Evolutionary conservation across 106 monocot species (phyloP), one percentile per base, ranked within the genome.

Genomic region (Acorus gramineus): DNA sequence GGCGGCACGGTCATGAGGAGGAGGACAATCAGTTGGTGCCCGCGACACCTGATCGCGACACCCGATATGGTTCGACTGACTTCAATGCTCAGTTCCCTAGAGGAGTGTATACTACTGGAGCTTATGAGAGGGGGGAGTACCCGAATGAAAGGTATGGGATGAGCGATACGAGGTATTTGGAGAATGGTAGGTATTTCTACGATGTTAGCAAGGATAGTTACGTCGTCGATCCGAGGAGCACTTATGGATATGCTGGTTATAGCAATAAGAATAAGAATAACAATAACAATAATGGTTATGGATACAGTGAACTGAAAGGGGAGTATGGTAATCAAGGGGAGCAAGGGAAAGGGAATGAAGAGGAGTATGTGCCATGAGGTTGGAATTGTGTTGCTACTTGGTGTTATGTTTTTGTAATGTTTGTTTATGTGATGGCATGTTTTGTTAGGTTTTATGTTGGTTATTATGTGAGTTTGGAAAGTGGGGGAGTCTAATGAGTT

Each of bases 181-280:
- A 79, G 64, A 80, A 84, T 53, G 84, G 84, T 1, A 76, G 43
- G 57, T 84, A 84, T 52, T 80, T 60, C 52, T 80, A 84, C 59
- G 66, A 77, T 65, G 73, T 77, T 8, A 67, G 66, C 14, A 68
- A 53, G 44, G 42, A 72, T 47, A 47, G 61, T 7, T 49, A 65
- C 55, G 50, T 47, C 4, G 59, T 61, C 42, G 69, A 66, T 45
- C 60, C 81, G 9, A 12, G 44, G 11, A 57, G 44, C 47, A 61
- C 48, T 2, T 44, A 63, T 9, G 61, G 61, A 56, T 76, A 60
- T 47, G 42, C 4, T 3, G 1, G 4, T 5, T 43, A 13, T 3
- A 14, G 28, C 28, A 59, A 46, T 7, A 53, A 45, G 47, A 50
- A 11, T 28, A 14, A 3, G 7, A 55, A 52, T 8, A 10, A 49